phyloP scores from a whole-genome alignment of 257 asterid species.

The Solanum peruvianum region DNA sequence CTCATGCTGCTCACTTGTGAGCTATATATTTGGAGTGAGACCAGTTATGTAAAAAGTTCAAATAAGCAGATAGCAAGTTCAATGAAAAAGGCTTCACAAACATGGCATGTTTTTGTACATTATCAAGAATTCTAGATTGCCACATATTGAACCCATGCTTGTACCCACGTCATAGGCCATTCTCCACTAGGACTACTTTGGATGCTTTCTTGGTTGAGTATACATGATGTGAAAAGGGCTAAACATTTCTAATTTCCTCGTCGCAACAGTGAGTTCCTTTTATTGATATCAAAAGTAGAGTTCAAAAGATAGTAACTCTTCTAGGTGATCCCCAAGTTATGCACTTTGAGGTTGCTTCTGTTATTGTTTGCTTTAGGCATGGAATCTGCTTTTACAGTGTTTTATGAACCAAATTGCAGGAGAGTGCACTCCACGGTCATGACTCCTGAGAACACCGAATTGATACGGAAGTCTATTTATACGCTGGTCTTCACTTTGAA shows the following conservation, averaged over 20 bases:
- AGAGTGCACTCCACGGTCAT: constrained; percentile 60
- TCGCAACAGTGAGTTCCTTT: not conserved
- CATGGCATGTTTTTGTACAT: not conserved
- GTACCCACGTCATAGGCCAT: not conserved
- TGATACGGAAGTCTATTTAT: constrained; percentile 79
- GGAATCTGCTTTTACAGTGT: not conserved
- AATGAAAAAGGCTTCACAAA: not conserved
- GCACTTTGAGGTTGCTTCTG: not conserved
- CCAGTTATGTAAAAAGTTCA: not conserved
- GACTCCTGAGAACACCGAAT: constrained; percentile 89
- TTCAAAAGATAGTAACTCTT: not conserved
- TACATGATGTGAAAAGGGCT: not conserved
- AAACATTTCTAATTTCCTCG: not conserved
- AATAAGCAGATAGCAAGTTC: not conserved
- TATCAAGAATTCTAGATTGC: not conserved
- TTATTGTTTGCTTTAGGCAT: not conserved
- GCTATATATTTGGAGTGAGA: not conserved
- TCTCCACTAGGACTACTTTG: not conserved
- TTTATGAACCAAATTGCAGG: constrained; percentile 32
- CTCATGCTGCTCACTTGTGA: not conserved
- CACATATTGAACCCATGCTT: not conserved
- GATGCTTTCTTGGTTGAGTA: not conserved
- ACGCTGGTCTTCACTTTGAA: constrained; percentile 81
- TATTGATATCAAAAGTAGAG: not conserved
- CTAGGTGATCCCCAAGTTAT: not conserved